These are phyloP conservation scores for Trichosporon asahii DNA, from an alignment of 1,284 basidiomycete genomes.

Conservation along the genomic window DNA sequence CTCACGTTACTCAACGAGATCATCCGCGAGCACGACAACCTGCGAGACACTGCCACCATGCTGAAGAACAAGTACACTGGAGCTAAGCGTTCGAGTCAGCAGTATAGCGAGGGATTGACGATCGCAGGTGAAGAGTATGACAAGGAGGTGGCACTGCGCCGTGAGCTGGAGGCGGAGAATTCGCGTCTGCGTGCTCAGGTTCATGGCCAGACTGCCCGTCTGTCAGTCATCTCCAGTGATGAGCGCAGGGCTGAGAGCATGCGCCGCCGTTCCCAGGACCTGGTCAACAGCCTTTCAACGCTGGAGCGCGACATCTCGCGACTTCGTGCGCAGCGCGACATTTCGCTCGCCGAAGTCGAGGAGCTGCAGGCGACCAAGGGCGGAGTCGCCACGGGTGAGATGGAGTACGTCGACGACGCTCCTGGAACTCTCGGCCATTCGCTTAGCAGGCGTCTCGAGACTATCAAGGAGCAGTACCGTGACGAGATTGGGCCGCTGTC, in stretches of 20 bases:
- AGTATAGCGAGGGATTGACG: conserved; percentile 84
- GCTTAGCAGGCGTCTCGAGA: conserved; percentile 81
- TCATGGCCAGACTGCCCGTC: conserved; percentile 80
- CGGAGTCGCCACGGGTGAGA: neutral
- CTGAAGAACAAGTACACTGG: conserved; percentile 77
- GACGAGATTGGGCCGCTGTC: conserved; percentile 80
- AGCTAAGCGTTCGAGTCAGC: conserved; percentile 83
- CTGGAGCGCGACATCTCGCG: conserved; percentile 83
- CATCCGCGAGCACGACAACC: conserved; percentile 65
- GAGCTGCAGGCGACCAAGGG: conserved; percentile 61
- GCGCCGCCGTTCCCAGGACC: conserved; percentile 72
- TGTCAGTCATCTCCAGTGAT: conserved; percentile 77
- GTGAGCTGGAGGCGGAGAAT: conserved; percentile 88
- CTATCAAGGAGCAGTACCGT: conserved; percentile 80
- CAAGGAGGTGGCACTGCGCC: conserved; percentile 75
- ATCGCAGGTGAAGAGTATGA: conserved; percentile 93
- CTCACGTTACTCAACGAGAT: conserved; percentile 70
- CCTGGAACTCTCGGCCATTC: conserved; percentile 61
- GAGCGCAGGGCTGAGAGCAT: conserved; percentile 71
- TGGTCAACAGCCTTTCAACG: conserved; percentile 69
- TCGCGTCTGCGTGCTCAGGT: conserved; percentile 76
- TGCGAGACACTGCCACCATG: conserved; percentile 62
- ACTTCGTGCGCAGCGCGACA: conserved; percentile 81
- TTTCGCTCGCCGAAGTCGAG: conserved; percentile 87
- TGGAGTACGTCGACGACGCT: conserved; percentile 31